Evolutionary conservation across 768 basidiomycete genomes (phyloP).

Genomic region (Boletus speciosus): DNA sequence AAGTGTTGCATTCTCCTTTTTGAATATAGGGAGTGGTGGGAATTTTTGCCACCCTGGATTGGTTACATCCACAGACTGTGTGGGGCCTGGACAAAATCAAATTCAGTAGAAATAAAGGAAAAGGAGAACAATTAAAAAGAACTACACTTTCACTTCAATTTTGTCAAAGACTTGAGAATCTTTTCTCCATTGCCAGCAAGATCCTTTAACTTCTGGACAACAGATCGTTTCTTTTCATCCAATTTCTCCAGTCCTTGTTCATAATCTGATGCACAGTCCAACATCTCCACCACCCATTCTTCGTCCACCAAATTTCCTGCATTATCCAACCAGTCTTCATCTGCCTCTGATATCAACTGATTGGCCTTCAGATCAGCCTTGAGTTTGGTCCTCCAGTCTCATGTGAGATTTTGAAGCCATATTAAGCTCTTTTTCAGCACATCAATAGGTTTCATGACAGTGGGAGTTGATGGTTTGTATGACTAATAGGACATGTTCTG

Average conservation of each 20-base stretch:
- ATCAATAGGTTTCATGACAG: not conserved
- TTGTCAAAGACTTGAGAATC: too few relatives aligned
- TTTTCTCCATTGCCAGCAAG: too few relatives aligned
- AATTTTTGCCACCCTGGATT: too few relatives aligned
- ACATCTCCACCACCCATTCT: not conserved
- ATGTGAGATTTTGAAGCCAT: not conserved
- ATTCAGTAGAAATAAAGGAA: too few relatives aligned
- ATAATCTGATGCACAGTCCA: not conserved
- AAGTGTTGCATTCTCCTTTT: too few relatives aligned
- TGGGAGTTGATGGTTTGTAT: not conserved
- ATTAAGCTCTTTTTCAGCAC: not conserved
- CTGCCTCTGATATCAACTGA: not conserved
- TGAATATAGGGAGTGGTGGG: too few relatives aligned
- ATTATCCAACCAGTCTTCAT: not conserved
- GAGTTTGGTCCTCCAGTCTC: not conserved
- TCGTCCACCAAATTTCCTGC: not conserved
- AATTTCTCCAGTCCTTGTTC: not conserved
- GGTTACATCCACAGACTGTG: too few relatives aligned
- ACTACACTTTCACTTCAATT: too few relatives aligned
- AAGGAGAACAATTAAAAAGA: too few relatives aligned
- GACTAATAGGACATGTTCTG: too few relatives aligned
- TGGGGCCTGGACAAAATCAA: too few relatives aligned
- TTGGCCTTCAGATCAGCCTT: not conserved
- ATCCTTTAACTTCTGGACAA: not conserved
- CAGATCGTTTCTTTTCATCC: too few relatives aligned